These are phyloP conservation scores for Rhodotorula kratochvilovae DNA, from an alignment of 768 basidiomycete genomes.

Conservation along the genomic window DNA sequence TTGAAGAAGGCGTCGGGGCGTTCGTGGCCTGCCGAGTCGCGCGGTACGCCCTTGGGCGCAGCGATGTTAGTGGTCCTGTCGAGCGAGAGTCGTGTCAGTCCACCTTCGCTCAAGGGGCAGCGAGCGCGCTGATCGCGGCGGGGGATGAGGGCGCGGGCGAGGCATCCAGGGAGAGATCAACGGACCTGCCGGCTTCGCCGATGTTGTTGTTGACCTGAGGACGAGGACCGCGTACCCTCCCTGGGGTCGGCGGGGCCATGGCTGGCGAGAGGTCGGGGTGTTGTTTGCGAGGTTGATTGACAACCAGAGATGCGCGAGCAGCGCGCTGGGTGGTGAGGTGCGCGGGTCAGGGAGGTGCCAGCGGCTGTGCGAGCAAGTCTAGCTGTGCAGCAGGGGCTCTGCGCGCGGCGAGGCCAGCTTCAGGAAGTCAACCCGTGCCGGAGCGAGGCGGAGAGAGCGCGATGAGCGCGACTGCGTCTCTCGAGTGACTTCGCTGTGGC, in stretches of 20 bases:
- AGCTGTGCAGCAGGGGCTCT: no score
- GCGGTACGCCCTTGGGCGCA: conserved; percentile 45
- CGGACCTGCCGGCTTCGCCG: conserved; percentile 27
- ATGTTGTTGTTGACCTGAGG: conserved; percentile 37
- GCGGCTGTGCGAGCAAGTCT: neutral
- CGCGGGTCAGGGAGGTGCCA: neutral
- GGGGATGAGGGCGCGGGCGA: neutral
- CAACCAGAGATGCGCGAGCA: neutral
- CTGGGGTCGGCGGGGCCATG: conserved; percentile 22
- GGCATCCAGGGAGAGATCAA: neutral
- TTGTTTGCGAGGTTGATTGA: neutral
- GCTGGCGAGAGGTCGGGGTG: neutral
- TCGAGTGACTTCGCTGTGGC: no score
- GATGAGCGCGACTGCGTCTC: no score
- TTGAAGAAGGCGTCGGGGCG: conserved; percentile 28
- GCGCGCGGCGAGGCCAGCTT: no score
- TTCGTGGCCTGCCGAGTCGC: conserved; percentile 38
- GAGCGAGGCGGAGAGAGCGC: no score
- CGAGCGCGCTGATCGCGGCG: neutral
- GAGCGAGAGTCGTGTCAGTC: no score
- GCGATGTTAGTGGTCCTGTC: conserved; percentile 45
- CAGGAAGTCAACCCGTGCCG: no score
- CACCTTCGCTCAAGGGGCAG: neutral
- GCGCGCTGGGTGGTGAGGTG: no score
- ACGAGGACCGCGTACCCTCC: conserved; percentile 18